Base-by-base conservation (phyloP, 345 rosid genomes). In the Syzygium jambos region DNA sequence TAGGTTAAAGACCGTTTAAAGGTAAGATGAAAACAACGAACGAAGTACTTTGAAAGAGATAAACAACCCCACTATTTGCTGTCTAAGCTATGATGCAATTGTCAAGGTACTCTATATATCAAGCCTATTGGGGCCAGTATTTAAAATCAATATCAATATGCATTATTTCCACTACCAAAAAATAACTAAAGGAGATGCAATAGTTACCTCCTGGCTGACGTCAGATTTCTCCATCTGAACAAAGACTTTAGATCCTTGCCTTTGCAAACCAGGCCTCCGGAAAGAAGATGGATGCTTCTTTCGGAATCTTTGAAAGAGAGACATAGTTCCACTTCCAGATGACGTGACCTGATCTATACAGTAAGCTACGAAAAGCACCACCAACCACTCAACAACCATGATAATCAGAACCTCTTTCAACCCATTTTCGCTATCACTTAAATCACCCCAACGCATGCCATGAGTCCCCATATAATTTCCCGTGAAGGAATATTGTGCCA, bases 371-470 rank as follows among this genome's bases (percentile, higher is more conserved):
- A 88, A 85, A 87, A 96, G 95, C 78, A 94, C 73, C 83, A 94
- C 34, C 77, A 95, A 78, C 99, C 99, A 97, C 88, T 97, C 99
- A 84, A 95, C 85, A 85, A 90, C 63, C 88, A 94, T 96, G 89
- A 96, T 95, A 82, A 88, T 87, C 87, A 94, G 88, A 84, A 94
- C 93, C 82, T 94, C 96, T 41, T 63, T 91, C 97, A 96, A 91
- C 88, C 94, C 94, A 87, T 94, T 95, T 87, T 29, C 29, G 38
- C 95, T 92, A 55, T 94, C 93, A 90, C 90, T 91, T 82, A 97
- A 87, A 92, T 95, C 86, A 84, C 88, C 54, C 99, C 99, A 96
- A 61, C 55, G 91, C 96, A 97, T 95, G 56, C 99, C 99, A 89
- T 89, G 61, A 11, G 89, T 95, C 53, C 95, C 96, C 88, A 88